Evolutionary conservation across 805 yeast species (phyloP), one percentile per base, ranked within the genome.

Genomic region (Zygoascus bituminiphila): DNA sequence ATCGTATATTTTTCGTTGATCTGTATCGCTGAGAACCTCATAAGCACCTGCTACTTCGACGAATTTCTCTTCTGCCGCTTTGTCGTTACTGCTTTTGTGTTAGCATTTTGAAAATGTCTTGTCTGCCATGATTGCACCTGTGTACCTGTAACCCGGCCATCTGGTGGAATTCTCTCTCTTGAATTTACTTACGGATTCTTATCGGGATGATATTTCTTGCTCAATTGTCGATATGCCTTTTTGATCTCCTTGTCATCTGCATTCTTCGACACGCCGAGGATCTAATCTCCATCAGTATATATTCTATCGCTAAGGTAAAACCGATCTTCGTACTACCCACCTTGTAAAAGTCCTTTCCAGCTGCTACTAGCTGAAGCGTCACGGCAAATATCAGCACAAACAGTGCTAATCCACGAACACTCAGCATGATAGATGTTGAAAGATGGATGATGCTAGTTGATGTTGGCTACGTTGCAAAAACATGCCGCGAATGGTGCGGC

Each of bases 11-110:
- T 82, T 85, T 72, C 98, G 84, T 73, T 89, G 91, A 60, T 89
- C 85, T 19, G 82, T 73, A 63, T 91, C 97, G 6, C 86, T 77
- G 51, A 91, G 74, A 14, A 88, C 74, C 67, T 91, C 97, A 64
- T 91, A 91, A 0, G 98, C 98, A 60, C 84, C 95, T 14, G 95
- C 95, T 24, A 93, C 77, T 65, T 88, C 95, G 45, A 93, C 82
- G 63, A 89, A 93, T 66, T 78, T 82, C 44, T 84, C 82, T 55
- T 86, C 88, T 0, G 97, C 95, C 24, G 76, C 83, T 7, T 86
- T 58, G 57, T 82, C 78, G 5, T 82, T 84, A 1, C 63, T 59
- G 48, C 2, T 4, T 29, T 29, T 6, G 15, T 7, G 33, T 29
- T 29, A 36, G 22, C 20, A 36, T n/a, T n/a, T n/a, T n/a, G n/a